These are phyloP conservation scores for Rugonectria rugulosa DNA, from an alignment of 2,329 filamentous ascomycete genomes.

Conservation along the genomic window DNA sequence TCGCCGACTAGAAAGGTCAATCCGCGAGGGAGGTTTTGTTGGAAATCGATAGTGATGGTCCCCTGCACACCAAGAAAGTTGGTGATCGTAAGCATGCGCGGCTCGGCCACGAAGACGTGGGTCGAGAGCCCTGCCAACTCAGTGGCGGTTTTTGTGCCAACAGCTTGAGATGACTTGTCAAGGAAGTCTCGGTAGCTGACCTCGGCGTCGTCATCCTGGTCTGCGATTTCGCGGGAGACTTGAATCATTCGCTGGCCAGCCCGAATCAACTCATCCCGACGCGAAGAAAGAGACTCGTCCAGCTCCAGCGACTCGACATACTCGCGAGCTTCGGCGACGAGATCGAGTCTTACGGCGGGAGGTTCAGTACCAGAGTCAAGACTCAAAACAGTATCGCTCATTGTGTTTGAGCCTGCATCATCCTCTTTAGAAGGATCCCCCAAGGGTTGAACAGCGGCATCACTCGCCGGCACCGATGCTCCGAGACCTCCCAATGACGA, in stretches of 20 bases:
- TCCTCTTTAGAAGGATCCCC: neutral
- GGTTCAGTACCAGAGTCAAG: neutral
- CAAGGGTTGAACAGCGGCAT: conserved; percentile 19
- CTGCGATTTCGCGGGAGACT: conserved; percentile 2
- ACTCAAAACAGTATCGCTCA: neutral
- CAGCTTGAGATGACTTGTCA: conserved; percentile 6
- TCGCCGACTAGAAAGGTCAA: conserved; percentile 27
- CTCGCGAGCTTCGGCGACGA: conserved; percentile 17
- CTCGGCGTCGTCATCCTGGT: conserved; percentile 9
- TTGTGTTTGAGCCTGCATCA: neutral
- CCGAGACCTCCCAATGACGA: conserved; percentile 11
- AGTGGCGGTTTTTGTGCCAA: conserved; percentile 9
- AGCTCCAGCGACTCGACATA: conserved; percentile 24
- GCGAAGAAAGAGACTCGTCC: conserved; percentile 13
- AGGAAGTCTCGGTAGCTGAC: conserved; percentile 24
- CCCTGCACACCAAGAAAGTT: conserved; percentile 33
- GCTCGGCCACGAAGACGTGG: conserved; percentile 28
- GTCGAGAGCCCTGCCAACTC: conserved; percentile 10
- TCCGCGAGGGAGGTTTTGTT: conserved; percentile 20
- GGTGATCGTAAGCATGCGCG: conserved; percentile 25
- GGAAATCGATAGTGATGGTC: conserved; percentile 24
- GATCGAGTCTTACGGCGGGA: conserved; percentile 6
- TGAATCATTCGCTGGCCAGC: conserved; percentile 31
- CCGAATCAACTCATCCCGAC: conserved; percentile 24
- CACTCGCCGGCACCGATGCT: conserved; percentile 26